Percentiles rank a stretch among this genome's conserved stretches.
Conservation (phyloP, 805 yeast species). For the Danielia oregonensis region DNA sequence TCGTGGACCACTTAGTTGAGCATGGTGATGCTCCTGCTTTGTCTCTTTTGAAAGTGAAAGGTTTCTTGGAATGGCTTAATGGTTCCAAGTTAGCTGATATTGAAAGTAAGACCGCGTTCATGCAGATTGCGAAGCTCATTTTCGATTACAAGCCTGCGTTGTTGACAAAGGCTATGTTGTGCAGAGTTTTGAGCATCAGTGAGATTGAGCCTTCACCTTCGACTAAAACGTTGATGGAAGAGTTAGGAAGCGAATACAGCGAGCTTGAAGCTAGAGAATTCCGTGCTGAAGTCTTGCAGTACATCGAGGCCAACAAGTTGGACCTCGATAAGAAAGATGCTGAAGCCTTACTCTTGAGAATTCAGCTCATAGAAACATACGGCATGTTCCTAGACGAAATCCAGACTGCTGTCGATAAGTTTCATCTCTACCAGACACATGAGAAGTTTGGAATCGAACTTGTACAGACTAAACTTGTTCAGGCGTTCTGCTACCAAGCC, state of each 20-base stretch:
- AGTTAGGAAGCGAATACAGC: background rate
- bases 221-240: background rate
- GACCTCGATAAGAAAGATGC: constrained; percentile 23
- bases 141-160: constrained; percentile 11
- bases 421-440: constrained; percentile 35
- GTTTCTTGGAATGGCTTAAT: background rate
- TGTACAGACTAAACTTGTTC: constrained; percentile 39
- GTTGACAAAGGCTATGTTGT: constrained; percentile 12
- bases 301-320: constrained; percentile 19
- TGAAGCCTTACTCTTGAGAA: constrained; percentile 28
- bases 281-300: constrained; percentile 11
- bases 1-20: constrained; percentile 6
- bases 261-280: background rate
- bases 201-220: too few relatives aligned
- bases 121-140: constrained; percentile 11
- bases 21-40: constrained; percentile 2
- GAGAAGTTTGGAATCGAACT: constrained; percentile 38
- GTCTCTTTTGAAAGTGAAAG: constrained; percentile 3
- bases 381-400: constrained; percentile 30
- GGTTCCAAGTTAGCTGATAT: background rate
- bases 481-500: constrained; percentile 39
- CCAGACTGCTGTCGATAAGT: constrained; percentile 31
- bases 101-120: constrained; percentile 3
- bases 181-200: constrained; percentile 1
- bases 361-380: constrained; percentile 28